Percentiles rank a stretch among this genome's conserved stretches.
Evolutionary conservation across 257 asterid species (phyloP).

Genomic region (Solanum rostratum): DNA sequence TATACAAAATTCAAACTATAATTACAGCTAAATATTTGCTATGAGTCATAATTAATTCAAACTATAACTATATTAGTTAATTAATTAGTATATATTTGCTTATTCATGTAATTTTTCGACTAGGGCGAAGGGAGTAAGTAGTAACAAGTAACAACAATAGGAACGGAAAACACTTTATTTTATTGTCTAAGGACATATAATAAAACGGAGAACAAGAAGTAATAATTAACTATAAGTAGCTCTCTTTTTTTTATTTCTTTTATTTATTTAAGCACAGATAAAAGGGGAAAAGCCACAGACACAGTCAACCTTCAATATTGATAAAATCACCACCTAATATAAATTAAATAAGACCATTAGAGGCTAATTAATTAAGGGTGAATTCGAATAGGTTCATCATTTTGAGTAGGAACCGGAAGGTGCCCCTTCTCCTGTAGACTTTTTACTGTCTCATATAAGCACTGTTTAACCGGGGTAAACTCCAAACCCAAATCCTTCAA

Average conservation of each 20-base stretch:
- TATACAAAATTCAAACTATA: too few relatives aligned
- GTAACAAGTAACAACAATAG: too few relatives aligned
- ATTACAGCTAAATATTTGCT: too few relatives aligned
- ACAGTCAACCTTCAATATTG: neutral
- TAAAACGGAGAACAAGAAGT: neutral
- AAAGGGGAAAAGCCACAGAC: neutral
- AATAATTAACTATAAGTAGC: neutral
- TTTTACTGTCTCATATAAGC: slow-evolving; percentile 57
- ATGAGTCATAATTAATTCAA: too few relatives aligned
- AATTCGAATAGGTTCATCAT: slow-evolving; percentile 27
- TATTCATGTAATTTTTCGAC: too few relatives aligned
- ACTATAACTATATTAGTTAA: too few relatives aligned
- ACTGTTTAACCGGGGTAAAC: slow-evolving; percentile 52
- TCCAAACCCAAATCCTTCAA: slow-evolving; percentile 57
- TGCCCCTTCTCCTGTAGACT: slow-evolving; percentile 69
- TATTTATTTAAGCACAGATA: too few relatives aligned
- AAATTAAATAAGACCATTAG: neutral
- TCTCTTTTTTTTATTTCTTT: neutral
- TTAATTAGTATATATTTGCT: too few relatives aligned
- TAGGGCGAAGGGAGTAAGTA: too few relatives aligned
- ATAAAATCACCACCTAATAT: neutral
- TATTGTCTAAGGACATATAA: too few relatives aligned
- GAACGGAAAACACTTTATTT: too few relatives aligned
- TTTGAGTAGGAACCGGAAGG: slow-evolving; percentile 32
- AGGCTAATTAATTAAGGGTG: slow-evolving; percentile 7